Percentiles rank a stretch among this genome's conserved stretches.
These are phyloP conservation scores for Rehmannia glutinosa DNA, from an alignment of 257 asterid genomes.

Conservation along the genomic window DNA sequence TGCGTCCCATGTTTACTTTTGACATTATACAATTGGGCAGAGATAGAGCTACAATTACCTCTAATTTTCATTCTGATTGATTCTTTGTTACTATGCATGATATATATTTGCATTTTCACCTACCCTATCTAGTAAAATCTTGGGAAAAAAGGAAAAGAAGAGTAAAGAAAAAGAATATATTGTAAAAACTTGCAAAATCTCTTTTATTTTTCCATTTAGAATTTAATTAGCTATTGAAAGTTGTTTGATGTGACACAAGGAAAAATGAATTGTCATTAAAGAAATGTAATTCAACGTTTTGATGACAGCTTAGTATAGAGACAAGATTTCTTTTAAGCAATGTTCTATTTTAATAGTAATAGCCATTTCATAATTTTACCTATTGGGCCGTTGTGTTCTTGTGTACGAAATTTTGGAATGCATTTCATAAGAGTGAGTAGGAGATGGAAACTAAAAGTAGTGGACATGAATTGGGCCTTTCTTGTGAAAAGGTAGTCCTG, in stretches of 20 bases:
- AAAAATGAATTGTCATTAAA: neutral
- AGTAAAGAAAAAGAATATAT: neutral
- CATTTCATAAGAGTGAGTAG: neutral
- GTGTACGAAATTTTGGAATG: too few species aligned
- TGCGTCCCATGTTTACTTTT: neutral
- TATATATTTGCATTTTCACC: neutral
- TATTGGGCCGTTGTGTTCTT: too few species aligned
- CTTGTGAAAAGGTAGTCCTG: neutral
- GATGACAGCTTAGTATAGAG: too few species aligned
- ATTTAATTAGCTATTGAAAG: neutral
- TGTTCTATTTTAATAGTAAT: too few species aligned
- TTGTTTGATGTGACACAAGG: neutral
- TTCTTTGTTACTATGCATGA: too few species aligned
- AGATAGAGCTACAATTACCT: neutral
- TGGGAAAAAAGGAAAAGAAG: neutral
- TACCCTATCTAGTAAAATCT: neutral
- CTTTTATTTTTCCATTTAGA: neutral
- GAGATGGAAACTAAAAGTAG: neutral
- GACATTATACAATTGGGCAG: neutral
- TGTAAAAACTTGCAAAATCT: neutral
- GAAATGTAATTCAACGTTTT: neutral
- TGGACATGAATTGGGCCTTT: conserved; percentile 2
- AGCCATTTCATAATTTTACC: too few species aligned
- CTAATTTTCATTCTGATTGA: too few species aligned
- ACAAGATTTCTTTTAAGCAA: too few species aligned